These are phyloP conservation scores for Ensete glaucum DNA, from an alignment of 176 grass and related monocot genomes.

Conservation along the genomic window DNA sequence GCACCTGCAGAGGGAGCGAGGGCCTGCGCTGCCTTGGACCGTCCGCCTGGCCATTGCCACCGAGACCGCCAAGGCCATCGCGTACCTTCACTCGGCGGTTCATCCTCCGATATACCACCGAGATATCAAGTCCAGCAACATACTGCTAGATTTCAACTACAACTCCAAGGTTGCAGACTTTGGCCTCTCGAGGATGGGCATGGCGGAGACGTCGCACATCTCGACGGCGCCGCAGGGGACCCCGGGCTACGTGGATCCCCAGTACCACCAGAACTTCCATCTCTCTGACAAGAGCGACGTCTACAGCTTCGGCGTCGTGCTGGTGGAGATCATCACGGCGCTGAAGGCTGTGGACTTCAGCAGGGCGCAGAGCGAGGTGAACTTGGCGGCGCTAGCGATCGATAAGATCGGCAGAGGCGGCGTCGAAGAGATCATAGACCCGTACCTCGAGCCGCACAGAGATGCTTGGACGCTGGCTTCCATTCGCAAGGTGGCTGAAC, in stretches of 20 bases:
- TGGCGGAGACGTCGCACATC: slow-evolving; percentile 37
- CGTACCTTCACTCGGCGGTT: slow-evolving; percentile 54
- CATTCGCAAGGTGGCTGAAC: slow-evolving; percentile 46
- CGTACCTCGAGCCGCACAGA: background rate
- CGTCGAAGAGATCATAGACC: slow-evolving; percentile 17
- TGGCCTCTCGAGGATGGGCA: slow-evolving; percentile 56
- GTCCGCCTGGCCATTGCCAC: slow-evolving; percentile 46
- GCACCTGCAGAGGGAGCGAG: slow-evolving; percentile 63
- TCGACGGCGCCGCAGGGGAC: slow-evolving; percentile 53
- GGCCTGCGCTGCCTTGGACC: slow-evolving; percentile 40
- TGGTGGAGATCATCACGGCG: slow-evolving; percentile 22
- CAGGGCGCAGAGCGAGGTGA: slow-evolving; percentile 19
- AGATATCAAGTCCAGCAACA: slow-evolving; percentile 19
- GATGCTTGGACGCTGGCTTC: slow-evolving; percentile 12
- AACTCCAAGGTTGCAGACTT: slow-evolving; percentile 73
- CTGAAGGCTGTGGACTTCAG: slow-evolving; percentile 18
- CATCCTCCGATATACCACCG: slow-evolving; percentile 44
- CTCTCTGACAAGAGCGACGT: slow-evolving; percentile 23
- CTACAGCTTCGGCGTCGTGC: slow-evolving; percentile 22
- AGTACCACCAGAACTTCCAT: slow-evolving; percentile 34
- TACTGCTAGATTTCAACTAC: slow-evolving; percentile 27
- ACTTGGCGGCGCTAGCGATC: slow-evolving; percentile 16
- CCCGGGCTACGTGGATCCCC: slow-evolving; percentile 31
- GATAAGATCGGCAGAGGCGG: background rate
- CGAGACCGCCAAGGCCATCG: slow-evolving; percentile 59